Evolutionary conservation across 208 protist species (phyloP).

Genomic region (Giardia muris): DNA sequence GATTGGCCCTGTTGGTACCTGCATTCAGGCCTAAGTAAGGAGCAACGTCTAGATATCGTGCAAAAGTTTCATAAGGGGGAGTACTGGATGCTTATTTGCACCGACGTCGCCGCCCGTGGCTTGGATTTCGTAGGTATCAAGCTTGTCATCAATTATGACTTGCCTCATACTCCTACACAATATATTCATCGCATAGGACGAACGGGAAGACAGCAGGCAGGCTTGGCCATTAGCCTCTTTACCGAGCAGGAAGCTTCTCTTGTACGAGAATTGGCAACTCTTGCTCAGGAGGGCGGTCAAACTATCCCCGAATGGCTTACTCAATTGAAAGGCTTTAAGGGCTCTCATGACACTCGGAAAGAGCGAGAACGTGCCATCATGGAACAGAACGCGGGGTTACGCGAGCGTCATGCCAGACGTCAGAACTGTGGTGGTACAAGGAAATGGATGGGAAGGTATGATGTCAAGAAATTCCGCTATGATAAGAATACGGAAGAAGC

Average conservation of each 20-base stretch:
- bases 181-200: conserved; percentile 1
- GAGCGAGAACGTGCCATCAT: no score
- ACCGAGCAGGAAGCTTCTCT: background rate
- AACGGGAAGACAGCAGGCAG: background rate
- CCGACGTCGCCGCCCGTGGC: background rate
- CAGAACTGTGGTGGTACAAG: no score
- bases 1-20: background rate
- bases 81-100: background rate
- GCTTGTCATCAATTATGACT: background rate
- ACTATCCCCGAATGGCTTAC: background rate
- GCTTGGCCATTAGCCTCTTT: background rate
- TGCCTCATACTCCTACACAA: background rate
- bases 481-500: no score
- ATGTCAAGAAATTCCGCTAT: no score
- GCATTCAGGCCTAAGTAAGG: background rate
- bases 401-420: no score
- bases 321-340: background rate
- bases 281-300: background rate
- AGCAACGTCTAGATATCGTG: background rate
- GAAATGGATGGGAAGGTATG: no score
- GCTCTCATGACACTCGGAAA: background rate
- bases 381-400: no score
- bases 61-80: background rate
- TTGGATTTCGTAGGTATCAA: background rate
- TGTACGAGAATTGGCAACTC: background rate